A percentile compares a stretch with the other conserved stretches of the same genome.
phyloP scores from a whole-genome alignment of 1,139 yeast species.

The Suhomyces taliae region DNA sequence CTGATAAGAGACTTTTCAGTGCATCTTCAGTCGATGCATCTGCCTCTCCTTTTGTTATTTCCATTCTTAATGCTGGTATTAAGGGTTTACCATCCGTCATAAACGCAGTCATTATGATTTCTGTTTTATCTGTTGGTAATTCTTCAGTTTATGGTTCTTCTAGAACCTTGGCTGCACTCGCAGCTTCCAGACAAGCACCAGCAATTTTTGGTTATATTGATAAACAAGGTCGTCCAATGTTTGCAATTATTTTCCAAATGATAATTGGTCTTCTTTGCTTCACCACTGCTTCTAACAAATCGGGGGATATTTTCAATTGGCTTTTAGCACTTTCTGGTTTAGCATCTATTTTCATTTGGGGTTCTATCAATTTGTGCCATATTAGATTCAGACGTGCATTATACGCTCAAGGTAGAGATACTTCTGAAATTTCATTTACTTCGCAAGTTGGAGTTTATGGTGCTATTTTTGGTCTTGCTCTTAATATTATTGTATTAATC shows the following conservation, averaged over 20 bases:
- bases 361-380: conserved; percentile 34
- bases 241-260: conserved; percentile 58
- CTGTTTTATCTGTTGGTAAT: conserved; percentile 27
- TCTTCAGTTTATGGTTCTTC: conserved; percentile 69
- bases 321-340: conserved; percentile 37
- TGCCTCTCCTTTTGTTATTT: conserved; percentile 76
- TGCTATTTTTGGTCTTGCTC: conserved; percentile 27
- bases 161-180: conserved; percentile 77
- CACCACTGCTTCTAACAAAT: conserved; percentile 35
- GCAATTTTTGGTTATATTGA: conserved; percentile 69
- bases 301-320: conserved; percentile 35
- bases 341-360: conserved; percentile 38
- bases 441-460: conserved; percentile 35
- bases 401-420: conserved; percentile 31
- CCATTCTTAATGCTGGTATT: conserved; percentile 25
- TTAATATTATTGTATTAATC: conserved; percentile 31
- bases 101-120: conserved; percentile 24
- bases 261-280: conserved; percentile 40
- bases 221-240: conserved; percentile 70
- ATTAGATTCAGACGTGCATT: conserved; percentile 37
- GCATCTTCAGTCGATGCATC: conserved; percentile 47
- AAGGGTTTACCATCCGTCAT: conserved; percentile 24
- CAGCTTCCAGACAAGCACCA: conserved; percentile 82
- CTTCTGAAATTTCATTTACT: conserved; percentile 30
- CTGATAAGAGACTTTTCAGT: conserved; percentile 49